These are phyloP conservation scores for Vigna unguiculata DNA, from an alignment of 306 rosid species.

Conservation along the genomic window DNA sequence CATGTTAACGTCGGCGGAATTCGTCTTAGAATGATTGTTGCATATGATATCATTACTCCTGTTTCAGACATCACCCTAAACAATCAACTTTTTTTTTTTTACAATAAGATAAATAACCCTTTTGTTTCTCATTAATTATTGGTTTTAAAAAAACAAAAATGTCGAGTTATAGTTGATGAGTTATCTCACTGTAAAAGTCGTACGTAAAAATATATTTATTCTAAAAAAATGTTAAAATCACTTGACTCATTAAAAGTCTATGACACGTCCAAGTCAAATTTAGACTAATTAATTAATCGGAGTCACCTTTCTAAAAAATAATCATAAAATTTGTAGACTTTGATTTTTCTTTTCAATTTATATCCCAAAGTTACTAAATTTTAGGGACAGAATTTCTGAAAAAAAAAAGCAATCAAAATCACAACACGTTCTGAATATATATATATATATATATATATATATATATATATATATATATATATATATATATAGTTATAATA, in stretches of 20 bases:
- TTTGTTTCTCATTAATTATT: neutral
- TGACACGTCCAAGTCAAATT: neutral
- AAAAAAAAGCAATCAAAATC: too few relatives aligned
- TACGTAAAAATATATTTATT: too few relatives aligned
- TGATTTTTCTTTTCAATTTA: neutral
- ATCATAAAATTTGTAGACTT: neutral
- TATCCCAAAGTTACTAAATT: too few relatives aligned
- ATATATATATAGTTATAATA: too few relatives aligned
- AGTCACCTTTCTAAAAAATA: neutral
- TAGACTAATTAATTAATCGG: neutral
- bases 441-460: too few relatives aligned
- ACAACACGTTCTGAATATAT: too few relatives aligned
- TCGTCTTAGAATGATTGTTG: neutral
- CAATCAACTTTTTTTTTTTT: neutral
- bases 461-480: too few relatives aligned
- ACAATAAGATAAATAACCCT: neutral
- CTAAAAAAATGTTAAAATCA: too few relatives aligned
- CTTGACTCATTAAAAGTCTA: neutral
- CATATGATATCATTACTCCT: neutral
- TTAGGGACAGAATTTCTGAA: too few relatives aligned
- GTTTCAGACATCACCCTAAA: neutral
- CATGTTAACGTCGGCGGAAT: constrained; percentile 16
- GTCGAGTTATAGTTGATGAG: neutral
- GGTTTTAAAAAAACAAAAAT: neutral
- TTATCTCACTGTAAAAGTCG: neutral